A percentile compares a stretch with the other conserved stretches of the same genome.
Evolutionary conservation across 306 rosid species (phyloP).

Genomic region (Corylus americana): DNA sequence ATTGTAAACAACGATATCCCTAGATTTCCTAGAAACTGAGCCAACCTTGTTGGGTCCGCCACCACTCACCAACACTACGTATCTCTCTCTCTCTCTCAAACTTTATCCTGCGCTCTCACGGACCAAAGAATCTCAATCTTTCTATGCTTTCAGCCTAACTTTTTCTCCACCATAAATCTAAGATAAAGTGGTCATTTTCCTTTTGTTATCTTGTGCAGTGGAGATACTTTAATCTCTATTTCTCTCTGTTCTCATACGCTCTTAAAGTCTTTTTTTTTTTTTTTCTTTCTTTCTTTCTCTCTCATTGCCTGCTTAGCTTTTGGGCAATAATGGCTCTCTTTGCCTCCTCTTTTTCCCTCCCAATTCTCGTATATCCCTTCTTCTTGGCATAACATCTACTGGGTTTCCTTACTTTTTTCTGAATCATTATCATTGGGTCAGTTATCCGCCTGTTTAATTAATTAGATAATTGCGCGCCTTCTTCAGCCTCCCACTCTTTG

Average conservation of each 20-base stretch:
- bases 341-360: conserved; percentile 19
- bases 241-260: conserved; percentile 8
- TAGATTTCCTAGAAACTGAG: not conserved
- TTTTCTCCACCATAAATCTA: conserved; percentile 39
- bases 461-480: not conserved
- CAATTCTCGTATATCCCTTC: not conserved
- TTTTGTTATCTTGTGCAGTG: conserved; percentile 33
- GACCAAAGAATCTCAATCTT: conserved; percentile 49
- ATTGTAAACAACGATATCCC: not conserved
- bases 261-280: not conserved
- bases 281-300: not conserved
- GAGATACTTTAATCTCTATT: conserved; percentile 5
- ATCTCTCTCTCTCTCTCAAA: conserved; percentile 6
- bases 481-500: not conserved
- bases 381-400: not conserved
- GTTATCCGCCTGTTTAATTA: conserved; percentile 3
- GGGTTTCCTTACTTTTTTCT: conserved; percentile 11
- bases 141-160: conserved; percentile 35
- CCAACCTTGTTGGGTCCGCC: conserved; percentile 37
- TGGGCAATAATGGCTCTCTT: conserved; percentile 19
- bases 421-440: not conserved
- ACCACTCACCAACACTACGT: not conserved
- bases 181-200: conserved; percentile 30
- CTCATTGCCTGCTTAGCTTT: conserved; percentile 15
- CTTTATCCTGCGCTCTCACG: conserved; percentile 33